phyloP scores from a whole-genome alignment of 495 filamentous ascomycete species.

The Talaromyces stipitatus region DNA sequence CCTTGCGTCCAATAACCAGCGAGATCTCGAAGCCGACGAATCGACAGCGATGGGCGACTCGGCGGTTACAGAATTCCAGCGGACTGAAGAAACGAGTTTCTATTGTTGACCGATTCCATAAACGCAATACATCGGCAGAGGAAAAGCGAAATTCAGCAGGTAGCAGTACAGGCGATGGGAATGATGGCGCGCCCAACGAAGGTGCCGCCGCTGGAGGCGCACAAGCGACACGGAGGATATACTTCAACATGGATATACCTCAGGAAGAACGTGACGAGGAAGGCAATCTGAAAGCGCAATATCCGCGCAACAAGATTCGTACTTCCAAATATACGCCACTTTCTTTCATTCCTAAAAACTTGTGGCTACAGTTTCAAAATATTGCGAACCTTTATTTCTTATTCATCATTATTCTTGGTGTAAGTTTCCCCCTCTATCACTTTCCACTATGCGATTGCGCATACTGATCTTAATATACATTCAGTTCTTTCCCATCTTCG shows the following conservation, averaged over 20 bases:
- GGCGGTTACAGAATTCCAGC: conserved; percentile 64
- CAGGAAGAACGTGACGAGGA: conserved; percentile 74
- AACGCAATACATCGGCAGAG: conserved; percentile 50
- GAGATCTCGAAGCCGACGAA: conserved; percentile 53
- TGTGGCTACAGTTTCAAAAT: conserved; percentile 97
- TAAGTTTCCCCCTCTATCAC: conserved; percentile 40
- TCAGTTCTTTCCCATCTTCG: conserved; percentile 95
- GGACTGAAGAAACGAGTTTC: conserved; percentile 74
- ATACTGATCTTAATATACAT: neutral
- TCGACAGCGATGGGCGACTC: conserved; percentile 90
- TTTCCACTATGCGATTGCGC: neutral
- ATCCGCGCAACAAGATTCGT: conserved; percentile 89
- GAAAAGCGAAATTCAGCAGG: conserved; percentile 62
- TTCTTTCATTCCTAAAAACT: conserved; percentile 94
- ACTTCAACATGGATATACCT: conserved; percentile 82
- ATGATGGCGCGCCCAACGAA: conserved; percentile 24
- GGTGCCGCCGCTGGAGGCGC: conserved; percentile 23
- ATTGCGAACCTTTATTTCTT: conserved; percentile 98
- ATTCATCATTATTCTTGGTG: conserved; percentile 87
- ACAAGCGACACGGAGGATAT: conserved; percentile 48
- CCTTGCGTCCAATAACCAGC: conserved; percentile 27
- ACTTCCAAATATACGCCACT: conserved; percentile 96
- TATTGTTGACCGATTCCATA: conserved; percentile 71
- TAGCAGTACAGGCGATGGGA: conserved; percentile 16
- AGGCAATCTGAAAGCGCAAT: conserved; percentile 61